These are phyloP conservation scores for Ulota crispa DNA, from an alignment of 225 moss, liverwort and hornwort genomes.

Conservation along the genomic window DNA sequence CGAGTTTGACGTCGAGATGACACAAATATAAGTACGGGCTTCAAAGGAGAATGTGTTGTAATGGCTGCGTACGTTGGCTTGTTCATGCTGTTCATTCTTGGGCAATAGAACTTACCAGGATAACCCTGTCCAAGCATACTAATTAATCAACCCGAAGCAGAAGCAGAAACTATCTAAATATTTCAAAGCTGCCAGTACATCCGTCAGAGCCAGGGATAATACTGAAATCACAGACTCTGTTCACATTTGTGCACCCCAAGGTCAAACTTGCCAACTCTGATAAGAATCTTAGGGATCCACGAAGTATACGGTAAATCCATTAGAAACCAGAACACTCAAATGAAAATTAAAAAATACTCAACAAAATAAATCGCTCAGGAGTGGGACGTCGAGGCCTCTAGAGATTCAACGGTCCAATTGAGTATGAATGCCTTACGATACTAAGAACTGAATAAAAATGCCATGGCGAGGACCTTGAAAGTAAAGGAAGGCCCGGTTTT, in stretches of 20 bases:
- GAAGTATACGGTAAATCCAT: neutral
- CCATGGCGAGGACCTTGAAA: slow-evolving; percentile 9
- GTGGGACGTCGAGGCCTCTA: neutral
- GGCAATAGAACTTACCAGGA: slow-evolving; percentile 97
- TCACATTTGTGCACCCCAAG: neutral
- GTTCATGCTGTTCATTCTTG: slow-evolving; percentile 99
- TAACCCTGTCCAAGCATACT: slow-evolving; percentile 69
- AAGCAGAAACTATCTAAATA: neutral
- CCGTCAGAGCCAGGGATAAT: neutral
- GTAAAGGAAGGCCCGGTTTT: neutral
- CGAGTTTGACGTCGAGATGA: slow-evolving; percentile 99
- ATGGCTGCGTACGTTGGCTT: slow-evolving; percentile 99
- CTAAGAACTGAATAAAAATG: neutral
- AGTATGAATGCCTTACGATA: neutral
- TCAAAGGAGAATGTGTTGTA: slow-evolving; percentile 90
- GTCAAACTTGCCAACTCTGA: neutral
- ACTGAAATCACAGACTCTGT: neutral
- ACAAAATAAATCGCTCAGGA: slow-evolving; percentile 13
- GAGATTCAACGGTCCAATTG: neutral
- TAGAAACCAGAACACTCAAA: neutral
- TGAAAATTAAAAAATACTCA: neutral
- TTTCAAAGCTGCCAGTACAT: neutral
- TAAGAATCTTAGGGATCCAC: neutral
- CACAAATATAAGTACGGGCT: slow-evolving; percentile 98
- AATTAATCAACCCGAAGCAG: slow-evolving; percentile 7